Evolutionary conservation across 257 asterid genomes (phyloP).

Genomic region (Buddleja alternifolia): DNA sequence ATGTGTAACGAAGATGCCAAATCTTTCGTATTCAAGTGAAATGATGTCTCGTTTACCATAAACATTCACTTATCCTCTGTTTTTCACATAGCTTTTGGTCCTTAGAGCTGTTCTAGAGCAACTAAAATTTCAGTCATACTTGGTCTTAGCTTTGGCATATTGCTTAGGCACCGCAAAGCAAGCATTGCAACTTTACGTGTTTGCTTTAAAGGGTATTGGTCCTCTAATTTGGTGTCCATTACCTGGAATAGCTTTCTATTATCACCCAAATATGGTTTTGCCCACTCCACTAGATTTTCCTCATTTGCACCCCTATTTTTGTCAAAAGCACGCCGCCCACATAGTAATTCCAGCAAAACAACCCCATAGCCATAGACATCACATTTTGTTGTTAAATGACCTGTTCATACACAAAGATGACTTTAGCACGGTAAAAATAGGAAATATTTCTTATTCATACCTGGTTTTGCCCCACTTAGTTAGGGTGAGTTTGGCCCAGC

Average conservation of each 20-base stretch:
- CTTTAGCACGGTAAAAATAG: not conserved
- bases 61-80: not conserved
- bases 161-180: conserved; percentile 20
- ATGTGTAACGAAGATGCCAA: too few species aligned
- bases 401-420: conserved; percentile 8
- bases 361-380: conserved; percentile 30
- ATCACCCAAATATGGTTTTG: not conserved
- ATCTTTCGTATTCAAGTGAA: not conserved
- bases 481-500: too few species aligned
- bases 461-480: too few species aligned
- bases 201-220: not conserved
- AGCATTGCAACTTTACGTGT: conserved; percentile 22
- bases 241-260: conserved; percentile 1
- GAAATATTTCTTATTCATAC: too few species aligned
- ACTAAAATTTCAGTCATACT: conserved; percentile 26
- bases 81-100: not conserved
- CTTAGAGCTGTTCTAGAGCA: conserved; percentile 14
- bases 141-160: conserved; percentile 9
- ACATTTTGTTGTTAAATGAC: conserved; percentile 22
- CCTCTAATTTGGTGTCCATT: conserved; percentile 27
- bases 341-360: conserved; percentile 31
- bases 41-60: not conserved
- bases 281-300: conserved; percentile 18
- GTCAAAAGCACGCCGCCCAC: conserved; percentile 6
- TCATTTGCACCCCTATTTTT: not conserved